These are phyloP conservation scores for Aspergillus arachidicola DNA, from an alignment of 2,329 filamentous ascomycete species.

Conservation along the genomic window DNA sequence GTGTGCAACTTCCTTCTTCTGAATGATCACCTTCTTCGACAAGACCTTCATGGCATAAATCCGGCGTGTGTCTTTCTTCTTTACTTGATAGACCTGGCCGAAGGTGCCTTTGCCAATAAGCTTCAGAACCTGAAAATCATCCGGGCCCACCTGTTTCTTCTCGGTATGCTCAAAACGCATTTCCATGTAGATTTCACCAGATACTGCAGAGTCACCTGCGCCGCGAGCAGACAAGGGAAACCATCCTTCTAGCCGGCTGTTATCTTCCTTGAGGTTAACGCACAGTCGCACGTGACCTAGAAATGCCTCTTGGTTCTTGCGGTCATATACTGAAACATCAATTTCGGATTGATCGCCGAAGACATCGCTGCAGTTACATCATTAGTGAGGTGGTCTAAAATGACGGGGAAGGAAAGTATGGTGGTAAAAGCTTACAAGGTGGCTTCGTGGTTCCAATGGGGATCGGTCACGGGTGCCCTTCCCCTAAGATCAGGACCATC, in stretches of 20 bases:
- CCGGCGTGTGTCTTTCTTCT: conserved; percentile 91
- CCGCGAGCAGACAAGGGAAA: conserved; percentile 79
- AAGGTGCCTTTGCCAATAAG: conserved; percentile 98
- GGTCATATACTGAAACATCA: conserved; percentile 92
- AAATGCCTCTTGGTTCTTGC: conserved; percentile 81
- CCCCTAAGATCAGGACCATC: conserved; percentile 63
- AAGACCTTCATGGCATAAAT: conserved; percentile 99
- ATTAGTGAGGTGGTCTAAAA: conserved; percentile 30
- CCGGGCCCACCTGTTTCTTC: conserved; percentile 88
- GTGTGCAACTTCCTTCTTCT: conserved; percentile 98
- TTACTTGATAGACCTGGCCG: conserved; percentile 96
- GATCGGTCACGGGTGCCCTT: conserved; percentile 73
- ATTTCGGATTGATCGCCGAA: conserved; percentile 88
- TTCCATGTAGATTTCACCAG: conserved; percentile 85
- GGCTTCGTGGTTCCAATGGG: conserved; percentile 94
- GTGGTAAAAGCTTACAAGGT: conserved; percentile 71
- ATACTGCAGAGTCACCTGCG: conserved; percentile 73
- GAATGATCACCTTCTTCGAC: conserved; percentile 99
- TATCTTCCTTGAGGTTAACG: conserved; percentile 68
- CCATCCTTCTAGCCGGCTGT: conserved; percentile 79
- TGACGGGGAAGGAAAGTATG: background rate
- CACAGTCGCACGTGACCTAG: conserved; percentile 86
- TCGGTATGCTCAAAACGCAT: conserved; percentile 84
- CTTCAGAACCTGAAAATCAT: conserved; percentile 93
- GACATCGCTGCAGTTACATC: conserved; percentile 69